These are phyloP conservation scores for Claviceps pusilla DNA, from an alignment of 2,329 filamentous ascomycete species.

Conservation along the genomic window DNA sequence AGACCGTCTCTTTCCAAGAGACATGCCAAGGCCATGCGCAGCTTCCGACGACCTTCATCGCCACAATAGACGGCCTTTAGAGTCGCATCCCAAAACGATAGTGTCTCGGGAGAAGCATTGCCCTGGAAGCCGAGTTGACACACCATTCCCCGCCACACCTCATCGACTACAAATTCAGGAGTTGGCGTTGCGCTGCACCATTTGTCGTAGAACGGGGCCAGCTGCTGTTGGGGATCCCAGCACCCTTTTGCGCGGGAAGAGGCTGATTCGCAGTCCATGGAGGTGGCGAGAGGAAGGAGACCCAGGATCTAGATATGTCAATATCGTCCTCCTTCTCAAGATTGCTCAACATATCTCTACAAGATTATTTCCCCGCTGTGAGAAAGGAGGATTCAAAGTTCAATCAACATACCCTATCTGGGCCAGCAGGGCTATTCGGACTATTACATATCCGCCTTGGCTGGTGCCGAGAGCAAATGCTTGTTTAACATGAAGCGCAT, in stretches of 20 bases:
- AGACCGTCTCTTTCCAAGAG: slow-evolving; percentile 34
- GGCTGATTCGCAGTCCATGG: slow-evolving; percentile 37
- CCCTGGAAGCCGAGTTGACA: slow-evolving; percentile 30
- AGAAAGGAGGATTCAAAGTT: neutral
- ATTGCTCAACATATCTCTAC: neutral
- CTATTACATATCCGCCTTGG: slow-evolving; percentile 36
- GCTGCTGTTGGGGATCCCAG: slow-evolving; percentile 31
- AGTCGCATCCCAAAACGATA: slow-evolving; percentile 30
- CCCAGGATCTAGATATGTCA: slow-evolving; percentile 26
- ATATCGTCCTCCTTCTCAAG: neutral
- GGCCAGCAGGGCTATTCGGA: slow-evolving; percentile 35
- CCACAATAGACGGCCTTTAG: slow-evolving; percentile 32
- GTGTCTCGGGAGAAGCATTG: slow-evolving; percentile 20
- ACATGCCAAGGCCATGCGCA: slow-evolving; percentile 29
- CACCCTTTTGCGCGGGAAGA: slow-evolving; percentile 30
- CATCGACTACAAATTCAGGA: slow-evolving; percentile 31
- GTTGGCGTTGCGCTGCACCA: slow-evolving; percentile 26
- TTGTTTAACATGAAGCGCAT: slow-evolving; percentile 30
- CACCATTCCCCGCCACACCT: slow-evolving; percentile 31
- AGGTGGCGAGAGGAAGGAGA: slow-evolving; percentile 33
- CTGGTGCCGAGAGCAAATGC: slow-evolving; percentile 36
- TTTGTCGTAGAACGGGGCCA: slow-evolving; percentile 26
- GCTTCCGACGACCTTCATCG: slow-evolving; percentile 33
- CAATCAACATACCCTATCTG: slow-evolving; percentile 24
- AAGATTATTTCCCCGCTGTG: neutral